These are phyloP conservation scores for Laguncularia racemosa DNA, from an alignment of 345 rosid species.

Conservation along the genomic window DNA sequence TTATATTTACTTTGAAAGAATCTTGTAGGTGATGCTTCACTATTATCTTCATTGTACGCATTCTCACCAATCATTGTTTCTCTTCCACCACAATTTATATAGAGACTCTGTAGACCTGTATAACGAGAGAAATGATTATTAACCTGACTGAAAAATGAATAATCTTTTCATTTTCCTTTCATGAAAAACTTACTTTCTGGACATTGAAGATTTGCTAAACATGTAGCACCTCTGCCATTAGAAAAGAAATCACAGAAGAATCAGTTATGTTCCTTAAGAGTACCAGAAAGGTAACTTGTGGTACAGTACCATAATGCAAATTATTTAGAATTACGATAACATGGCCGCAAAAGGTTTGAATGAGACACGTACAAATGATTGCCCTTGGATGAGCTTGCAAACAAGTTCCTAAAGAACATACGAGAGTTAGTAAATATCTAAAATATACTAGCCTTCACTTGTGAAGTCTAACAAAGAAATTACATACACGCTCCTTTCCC, in stretches of 20 bases:
- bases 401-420: constrained; percentile 10
- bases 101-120: not conserved
- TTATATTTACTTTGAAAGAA: not conserved
- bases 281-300: no score
- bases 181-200: constrained; percentile 1
- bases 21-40: not conserved
- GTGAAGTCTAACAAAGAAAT: not conserved
- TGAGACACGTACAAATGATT: constrained; percentile 1
- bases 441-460: not conserved
- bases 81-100: constrained; percentile 12
- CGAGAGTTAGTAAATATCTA: not conserved
- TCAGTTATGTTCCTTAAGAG: no score
- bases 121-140: not conserved
- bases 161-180: not conserved
- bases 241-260: not conserved
- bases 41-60: not conserved
- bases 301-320: no score
- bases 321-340: no score
- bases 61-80: rapidly evolving
- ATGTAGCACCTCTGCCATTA: not conserved
- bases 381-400: constrained; percentile 4
- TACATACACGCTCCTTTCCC: constrained; percentile 1
- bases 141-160: not conserved
- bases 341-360: no score
- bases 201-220: not conserved